Evolutionary conservation across 2,329 filamentous ascomycete species (phyloP).

Genomic region (Ustilaginoidea virens): DNA sequence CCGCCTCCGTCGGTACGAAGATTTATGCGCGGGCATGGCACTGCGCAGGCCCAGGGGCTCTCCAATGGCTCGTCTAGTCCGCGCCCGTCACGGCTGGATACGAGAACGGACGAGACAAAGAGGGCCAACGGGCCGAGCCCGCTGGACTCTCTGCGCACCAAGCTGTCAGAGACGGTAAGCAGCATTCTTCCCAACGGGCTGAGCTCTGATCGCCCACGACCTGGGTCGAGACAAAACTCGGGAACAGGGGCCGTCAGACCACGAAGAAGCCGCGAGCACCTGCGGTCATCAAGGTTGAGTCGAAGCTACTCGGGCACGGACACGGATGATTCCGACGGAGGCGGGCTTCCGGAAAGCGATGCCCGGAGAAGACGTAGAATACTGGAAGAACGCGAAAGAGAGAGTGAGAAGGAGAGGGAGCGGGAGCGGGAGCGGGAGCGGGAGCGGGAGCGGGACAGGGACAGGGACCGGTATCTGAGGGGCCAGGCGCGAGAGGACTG

Average conservation of each 20-base stretch:
- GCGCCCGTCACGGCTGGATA: constrained; percentile 18
- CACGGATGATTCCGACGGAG: constrained; percentile 20
- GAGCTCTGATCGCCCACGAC: constrained; percentile 19
- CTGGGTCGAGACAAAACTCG: constrained; percentile 18
- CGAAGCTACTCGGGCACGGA: constrained; percentile 26
- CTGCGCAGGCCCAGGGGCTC: constrained; percentile 13
- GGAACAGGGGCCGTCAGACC: constrained; percentile 15
- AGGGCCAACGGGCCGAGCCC: constrained; percentile 20
- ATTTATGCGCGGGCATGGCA: constrained; percentile 13
- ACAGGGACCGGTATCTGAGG: constrained; percentile 18
- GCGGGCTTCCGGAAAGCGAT: constrained; percentile 18
- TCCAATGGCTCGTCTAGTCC: constrained; percentile 10
- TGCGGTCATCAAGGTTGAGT: constrained; percentile 24
- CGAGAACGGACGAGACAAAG: constrained; percentile 20
- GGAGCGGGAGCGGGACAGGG: constrained; percentile 17
- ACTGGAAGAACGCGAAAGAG: constrained; percentile 13
- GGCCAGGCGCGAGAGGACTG: constrained; percentile 18
- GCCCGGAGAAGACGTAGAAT: constrained; percentile 10
- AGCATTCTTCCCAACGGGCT: constrained; percentile 25
- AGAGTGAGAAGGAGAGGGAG: constrained; percentile 18
- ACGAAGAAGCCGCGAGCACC: constrained; percentile 24
- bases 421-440: constrained; percentile 20
- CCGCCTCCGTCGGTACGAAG: constrained; percentile 18
- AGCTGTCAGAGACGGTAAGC: constrained; percentile 28
- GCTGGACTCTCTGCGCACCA: constrained; percentile 25